Evolutionary conservation across 2,329 filamentous ascomycete genomes (phyloP).

Genomic region (Onygena corvina): DNA sequence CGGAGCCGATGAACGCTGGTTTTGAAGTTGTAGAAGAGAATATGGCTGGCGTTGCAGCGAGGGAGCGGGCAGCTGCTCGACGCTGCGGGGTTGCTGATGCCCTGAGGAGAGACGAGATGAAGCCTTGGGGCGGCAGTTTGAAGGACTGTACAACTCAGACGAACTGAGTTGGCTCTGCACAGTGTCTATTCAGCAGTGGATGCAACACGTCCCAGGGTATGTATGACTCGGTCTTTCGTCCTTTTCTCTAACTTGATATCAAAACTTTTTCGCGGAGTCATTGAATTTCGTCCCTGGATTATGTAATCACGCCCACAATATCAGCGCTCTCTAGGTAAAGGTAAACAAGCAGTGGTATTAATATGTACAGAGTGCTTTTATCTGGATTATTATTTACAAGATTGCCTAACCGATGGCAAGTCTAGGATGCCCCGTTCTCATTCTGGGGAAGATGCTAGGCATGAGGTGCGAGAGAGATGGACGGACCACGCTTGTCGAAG

Average conservation of each 20-base stretch:
- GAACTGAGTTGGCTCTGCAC: background rate
- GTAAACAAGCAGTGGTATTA: background rate
- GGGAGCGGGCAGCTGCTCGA: background rate
- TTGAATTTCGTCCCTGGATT: background rate
- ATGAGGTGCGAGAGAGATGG: slow-evolving; percentile 42
- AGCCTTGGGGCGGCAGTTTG: slow-evolving; percentile 6
- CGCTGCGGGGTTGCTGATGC: slow-evolving; percentile 16
- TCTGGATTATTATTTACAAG: too few species aligned
- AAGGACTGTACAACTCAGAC: background rate
- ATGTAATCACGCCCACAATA: background rate
- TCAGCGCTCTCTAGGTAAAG: background rate
- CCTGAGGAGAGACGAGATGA: slow-evolving; percentile 15
- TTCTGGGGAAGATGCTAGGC: slow-evolving; percentile 14
- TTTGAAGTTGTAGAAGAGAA: background rate
- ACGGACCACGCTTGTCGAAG: slow-evolving; percentile 41
- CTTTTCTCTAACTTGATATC: background rate
- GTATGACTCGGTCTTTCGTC: background rate
- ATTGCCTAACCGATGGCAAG: too few species aligned
- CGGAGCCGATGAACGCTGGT: background rate
- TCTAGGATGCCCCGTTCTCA: too few species aligned
- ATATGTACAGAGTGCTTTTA: background rate
- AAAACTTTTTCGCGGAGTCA: background rate
- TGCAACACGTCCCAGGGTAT: background rate
- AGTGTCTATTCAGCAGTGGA: background rate
- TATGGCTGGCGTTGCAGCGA: background rate